Percentiles rank a stretch among this genome's conserved stretches.
Conservation (phyloP, 2,329 filamentous ascomycete species). For the Botrytis byssoidea region DNA sequence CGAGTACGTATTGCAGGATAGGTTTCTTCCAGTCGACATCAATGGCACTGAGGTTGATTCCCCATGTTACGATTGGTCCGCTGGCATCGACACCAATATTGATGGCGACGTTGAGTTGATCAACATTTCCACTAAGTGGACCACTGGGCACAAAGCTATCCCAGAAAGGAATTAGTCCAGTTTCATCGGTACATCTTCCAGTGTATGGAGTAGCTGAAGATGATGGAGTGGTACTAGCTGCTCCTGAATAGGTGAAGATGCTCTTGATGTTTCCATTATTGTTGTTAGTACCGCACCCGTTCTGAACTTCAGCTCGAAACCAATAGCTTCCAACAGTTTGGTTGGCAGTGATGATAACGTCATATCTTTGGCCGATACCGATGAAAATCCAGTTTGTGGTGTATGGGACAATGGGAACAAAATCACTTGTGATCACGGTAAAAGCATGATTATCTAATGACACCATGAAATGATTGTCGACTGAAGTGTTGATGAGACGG, state of each 20-base stretch:
- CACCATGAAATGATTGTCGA: constrained; percentile 45
- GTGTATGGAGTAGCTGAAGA: constrained; percentile 20
- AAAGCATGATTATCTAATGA: constrained; percentile 55
- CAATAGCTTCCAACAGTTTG: constrained; percentile 49
- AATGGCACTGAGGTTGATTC: constrained; percentile 30
- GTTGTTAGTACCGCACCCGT: constrained; percentile 16
- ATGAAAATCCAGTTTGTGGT: constrained; percentile 46
- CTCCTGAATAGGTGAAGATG: constrained; percentile 24
- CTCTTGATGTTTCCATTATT: constrained; percentile 20
- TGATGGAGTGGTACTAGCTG: constrained; percentile 14
- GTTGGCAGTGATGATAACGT: constrained; percentile 47
- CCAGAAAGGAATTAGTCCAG: constrained; percentile 20
- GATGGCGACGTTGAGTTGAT: constrained; percentile 16
- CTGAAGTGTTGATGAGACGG: constrained; percentile 47
- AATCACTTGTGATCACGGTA: constrained; percentile 55
- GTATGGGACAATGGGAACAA: constrained; percentile 57
- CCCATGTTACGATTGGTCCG: constrained; percentile 24
- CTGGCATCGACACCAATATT: constrained; percentile 16
- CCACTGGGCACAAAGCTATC: constrained; percentile 19
- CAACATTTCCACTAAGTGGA: background rate
- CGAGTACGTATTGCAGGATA: constrained; percentile 40
- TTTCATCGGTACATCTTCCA: constrained; percentile 18
- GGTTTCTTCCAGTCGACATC: constrained; percentile 45
- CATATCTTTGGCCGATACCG: constrained; percentile 45
- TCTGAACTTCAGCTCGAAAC: constrained; percentile 43